phyloP scores from a whole-genome alignment of 768 basidiomycete species.

The Mycena pura region DNA sequence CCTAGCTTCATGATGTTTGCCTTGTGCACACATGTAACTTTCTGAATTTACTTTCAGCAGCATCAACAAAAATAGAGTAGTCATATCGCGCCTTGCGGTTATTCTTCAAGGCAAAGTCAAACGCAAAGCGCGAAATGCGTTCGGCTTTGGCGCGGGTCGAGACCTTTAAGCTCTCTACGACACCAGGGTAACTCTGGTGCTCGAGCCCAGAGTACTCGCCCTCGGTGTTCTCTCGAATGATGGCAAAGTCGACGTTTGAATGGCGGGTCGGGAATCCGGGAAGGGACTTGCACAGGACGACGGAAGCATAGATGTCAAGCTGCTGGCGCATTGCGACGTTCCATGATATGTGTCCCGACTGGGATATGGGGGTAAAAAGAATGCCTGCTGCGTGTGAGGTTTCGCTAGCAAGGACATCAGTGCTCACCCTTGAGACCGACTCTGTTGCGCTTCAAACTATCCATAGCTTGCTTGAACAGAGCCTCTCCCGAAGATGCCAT shows the following conservation, averaged over 20 bases:
- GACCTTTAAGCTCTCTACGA: conserved; percentile 97
- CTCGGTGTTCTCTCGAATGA: conserved; percentile 99
- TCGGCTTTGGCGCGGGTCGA: conserved; percentile 95
- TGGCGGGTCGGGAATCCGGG: conserved; percentile 97
- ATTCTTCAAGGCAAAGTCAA: conserved; percentile 99
- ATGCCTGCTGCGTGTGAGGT: conserved; percentile 66
- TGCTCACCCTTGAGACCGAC: conserved; percentile 94
- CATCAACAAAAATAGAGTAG: not conserved
- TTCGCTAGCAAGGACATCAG: not conserved
- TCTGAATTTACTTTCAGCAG: conserved; percentile 53
- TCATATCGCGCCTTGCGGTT: conserved; percentile 79
- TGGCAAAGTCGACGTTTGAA: conserved; percentile 96
- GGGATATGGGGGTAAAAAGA: conserved; percentile 97
- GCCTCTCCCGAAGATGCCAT: conserved; percentile 93
- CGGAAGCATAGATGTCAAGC: conserved; percentile 98
- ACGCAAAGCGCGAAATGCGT: conserved; percentile 95
- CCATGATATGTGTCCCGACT: conserved; percentile 97
- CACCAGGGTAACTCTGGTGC: conserved; percentile 97
- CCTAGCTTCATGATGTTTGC: conserved; percentile 99
- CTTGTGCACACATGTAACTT: conserved; percentile 99
- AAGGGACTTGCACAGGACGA: conserved; percentile 97
- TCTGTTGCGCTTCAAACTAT: conserved; percentile 94
- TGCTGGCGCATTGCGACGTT: conserved; percentile 99
- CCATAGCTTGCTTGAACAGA: conserved; percentile 97
- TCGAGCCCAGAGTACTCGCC: conserved; percentile 99